A percentile compares a stretch with the other conserved stretches of the same genome.
phyloP scores from a whole-genome alignment of 2,329 filamentous ascomycete species.

The Claviceps sp. region DNA sequence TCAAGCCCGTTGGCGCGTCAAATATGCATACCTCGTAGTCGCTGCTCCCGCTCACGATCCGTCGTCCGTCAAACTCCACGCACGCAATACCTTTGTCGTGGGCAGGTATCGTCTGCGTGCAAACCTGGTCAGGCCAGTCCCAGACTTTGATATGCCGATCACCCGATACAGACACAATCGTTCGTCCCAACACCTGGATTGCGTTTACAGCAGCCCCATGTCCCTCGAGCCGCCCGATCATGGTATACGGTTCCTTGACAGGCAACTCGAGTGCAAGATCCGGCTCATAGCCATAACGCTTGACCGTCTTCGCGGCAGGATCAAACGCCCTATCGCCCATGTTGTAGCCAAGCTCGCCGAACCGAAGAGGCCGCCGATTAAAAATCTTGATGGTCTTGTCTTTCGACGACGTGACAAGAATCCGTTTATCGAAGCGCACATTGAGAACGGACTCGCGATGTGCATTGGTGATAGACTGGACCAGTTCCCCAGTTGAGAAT shows the following conservation, averaged over 20 bases:
- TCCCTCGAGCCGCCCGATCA: slow-evolving; percentile 68
- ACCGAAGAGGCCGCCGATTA: slow-evolving; percentile 59
- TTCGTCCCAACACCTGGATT: slow-evolving; percentile 73
- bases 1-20: slow-evolving; percentile 70
- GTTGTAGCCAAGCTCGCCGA: slow-evolving; percentile 44
- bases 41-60: slow-evolving; percentile 91
- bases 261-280: slow-evolving; percentile 33
- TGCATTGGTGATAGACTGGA: slow-evolving; percentile 63
- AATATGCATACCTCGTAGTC: slow-evolving; percentile 95
- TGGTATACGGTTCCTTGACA: slow-evolving; percentile 51
- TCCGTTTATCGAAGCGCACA: slow-evolving; percentile 79
- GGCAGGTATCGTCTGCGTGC: slow-evolving; percentile 65
- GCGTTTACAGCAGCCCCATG: slow-evolving; percentile 91
- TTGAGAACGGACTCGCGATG: slow-evolving; percentile 89
- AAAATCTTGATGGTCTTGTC: slow-evolving; percentile 96
- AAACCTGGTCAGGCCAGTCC: slow-evolving; percentile 71
- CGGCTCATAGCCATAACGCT: slow-evolving; percentile 40
- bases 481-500: slow-evolving; percentile 76
- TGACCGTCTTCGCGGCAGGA: slow-evolving; percentile 37
- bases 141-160: slow-evolving; percentile 91
- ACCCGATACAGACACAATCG: slow-evolving; percentile 88
- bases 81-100: slow-evolving; percentile 95
- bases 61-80: slow-evolving; percentile 86
- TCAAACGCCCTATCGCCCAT: slow-evolving; percentile 27
- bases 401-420: slow-evolving; percentile 92